Base-by-base conservation (phyloP, 257 asterid genomes). In the Capsicum chinense region DNA sequence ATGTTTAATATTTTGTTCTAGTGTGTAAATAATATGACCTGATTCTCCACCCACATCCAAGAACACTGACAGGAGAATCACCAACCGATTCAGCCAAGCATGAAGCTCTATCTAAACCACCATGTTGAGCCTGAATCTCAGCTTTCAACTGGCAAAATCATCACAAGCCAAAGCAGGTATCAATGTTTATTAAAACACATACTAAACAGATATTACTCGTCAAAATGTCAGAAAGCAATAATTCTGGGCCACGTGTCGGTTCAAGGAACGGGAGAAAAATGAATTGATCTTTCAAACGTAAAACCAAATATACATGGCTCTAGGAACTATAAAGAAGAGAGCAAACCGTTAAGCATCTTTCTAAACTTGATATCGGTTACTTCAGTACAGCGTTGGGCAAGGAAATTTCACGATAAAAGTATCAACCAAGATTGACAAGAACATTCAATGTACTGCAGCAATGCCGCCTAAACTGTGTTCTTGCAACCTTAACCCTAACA, bases 121-220 rank as follows among this genome's bases (percentile, higher is more conserved):
- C 81, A 50, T 74, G 81, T 74, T 21, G 81, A 21, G 81, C 81
- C 42, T 74, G 9, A 47, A 21, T 13, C 21, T 21, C 81, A 21
- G 14, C 47, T 50, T 74, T 74, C 62, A 14, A 74, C 81, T 74
- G 81, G 81, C 42, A 74, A 74, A 74, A 74, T 50, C 44, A 74
- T 74, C 62, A 52, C 21, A 74, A 73, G 21, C 19, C 81, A 74
- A 74, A 50, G 62, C 60, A 74, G 62, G 44, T 5, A 50, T 74
- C 62, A 74, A 50, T 74, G 60, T 19, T 3, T 50, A 74, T 21
- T 14, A 54, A 48, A 50, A 21, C 44, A 50, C 14, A 74, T 2
- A 39, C 50, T 74, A 74, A 74, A 50, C 47, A 50, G 47, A 57
- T 60, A 80, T 44, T 39, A 60, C 33, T 47, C 39, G 10, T 60